These are phyloP conservation scores for Calycina marina DNA, from an alignment of 2,329 filamentous ascomycete species.

Conservation along the genomic window DNA sequence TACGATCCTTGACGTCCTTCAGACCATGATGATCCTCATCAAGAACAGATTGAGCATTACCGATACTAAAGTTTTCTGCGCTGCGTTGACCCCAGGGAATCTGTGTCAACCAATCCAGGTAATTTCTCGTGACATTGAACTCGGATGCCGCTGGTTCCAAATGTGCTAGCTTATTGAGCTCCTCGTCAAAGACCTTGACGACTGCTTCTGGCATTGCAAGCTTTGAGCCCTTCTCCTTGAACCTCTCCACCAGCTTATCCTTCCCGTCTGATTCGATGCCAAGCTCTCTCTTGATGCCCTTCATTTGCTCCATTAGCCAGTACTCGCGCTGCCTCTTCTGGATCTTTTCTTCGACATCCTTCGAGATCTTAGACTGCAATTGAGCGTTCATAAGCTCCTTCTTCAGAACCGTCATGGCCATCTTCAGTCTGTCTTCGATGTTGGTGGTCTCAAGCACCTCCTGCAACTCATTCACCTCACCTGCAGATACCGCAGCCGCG, in stretches of 20 bases:
- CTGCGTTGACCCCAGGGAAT: conserved; percentile 95
- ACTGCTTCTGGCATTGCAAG: conserved; percentile 95
- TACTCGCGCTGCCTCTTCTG: conserved; percentile 95
- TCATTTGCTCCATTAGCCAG: conserved; percentile 99
- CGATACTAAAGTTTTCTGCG: conserved; percentile 90
- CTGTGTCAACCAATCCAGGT: conserved; percentile 96
- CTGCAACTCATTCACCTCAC: conserved; percentile 82
- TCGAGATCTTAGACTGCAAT: conserved; percentile 90
- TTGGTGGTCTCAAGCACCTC: conserved; percentile 81
- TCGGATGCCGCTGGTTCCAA: conserved; percentile 92
- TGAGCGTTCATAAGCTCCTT: conserved; percentile 98
- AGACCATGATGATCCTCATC: conserved; percentile 95
- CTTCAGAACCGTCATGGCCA: conserved; percentile 83
- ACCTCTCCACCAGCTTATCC: conserved; percentile 93
- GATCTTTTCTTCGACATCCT: conserved; percentile 95
- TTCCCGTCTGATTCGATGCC: conserved; percentile 97
- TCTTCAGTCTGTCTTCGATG: conserved; percentile 82
- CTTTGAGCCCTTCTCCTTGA: conserved; percentile 87
- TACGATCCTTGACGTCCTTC: conserved; percentile 97
- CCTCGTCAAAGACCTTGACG: conserved; percentile 95
- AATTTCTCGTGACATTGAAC: conserved; percentile 97
- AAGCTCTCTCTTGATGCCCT: conserved; percentile 87
- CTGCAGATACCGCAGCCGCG: conserved; percentile 88
- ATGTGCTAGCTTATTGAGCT: conserved; percentile 92
- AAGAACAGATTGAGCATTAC: conserved; percentile 76